Percentiles rank a stretch among this genome's conserved stretches.
Conservation (phyloP, 257 asterid species). For the Buddleja alternifolia region DNA sequence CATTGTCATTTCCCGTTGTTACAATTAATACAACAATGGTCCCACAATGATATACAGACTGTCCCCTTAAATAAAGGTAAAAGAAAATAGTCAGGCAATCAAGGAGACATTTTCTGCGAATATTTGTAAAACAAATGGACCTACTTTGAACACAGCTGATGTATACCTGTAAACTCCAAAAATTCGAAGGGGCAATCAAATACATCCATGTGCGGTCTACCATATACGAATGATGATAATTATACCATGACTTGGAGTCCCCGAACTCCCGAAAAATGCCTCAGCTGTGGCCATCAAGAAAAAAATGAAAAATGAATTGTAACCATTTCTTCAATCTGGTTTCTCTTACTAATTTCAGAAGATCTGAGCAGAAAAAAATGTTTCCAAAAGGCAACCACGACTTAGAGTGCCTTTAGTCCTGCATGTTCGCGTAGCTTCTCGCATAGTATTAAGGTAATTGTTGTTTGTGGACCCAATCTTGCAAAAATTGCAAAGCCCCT, state of each 20-base stretch:
- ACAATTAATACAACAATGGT: conserved; percentile 29
- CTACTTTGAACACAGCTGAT: conserved; percentile 16
- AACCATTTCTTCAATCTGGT: background rate
- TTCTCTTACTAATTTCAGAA: conserved; percentile 16
- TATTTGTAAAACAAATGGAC: conserved; percentile 13
- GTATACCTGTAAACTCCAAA: conserved; percentile 8
- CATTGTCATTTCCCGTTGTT: conserved; percentile 16
- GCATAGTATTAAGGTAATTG: conserved; percentile 80
- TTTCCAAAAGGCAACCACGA: background rate
- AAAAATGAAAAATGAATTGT: background rate
- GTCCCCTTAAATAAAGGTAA: conserved; percentile 17
- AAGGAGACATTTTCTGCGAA: conserved; percentile 32
- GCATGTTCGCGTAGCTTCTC: conserved; percentile 85
- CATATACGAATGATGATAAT: no score
- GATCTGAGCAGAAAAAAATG: background rate
- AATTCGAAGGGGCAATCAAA: no score
- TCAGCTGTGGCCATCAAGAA: background rate
- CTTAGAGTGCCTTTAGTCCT: conserved; percentile 78
- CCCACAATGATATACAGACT: conserved; percentile 29
- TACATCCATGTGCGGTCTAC: no score
- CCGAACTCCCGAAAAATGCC: no score
- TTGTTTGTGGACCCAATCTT: conserved; percentile 93
- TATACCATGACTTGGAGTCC: no score
- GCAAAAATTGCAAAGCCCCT: conserved; percentile 89
- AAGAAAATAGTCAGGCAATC: conserved; percentile 27